Conservation (phyloP, 768 basidiomycete species). For the Tricholoma furcatifolium region DNA sequence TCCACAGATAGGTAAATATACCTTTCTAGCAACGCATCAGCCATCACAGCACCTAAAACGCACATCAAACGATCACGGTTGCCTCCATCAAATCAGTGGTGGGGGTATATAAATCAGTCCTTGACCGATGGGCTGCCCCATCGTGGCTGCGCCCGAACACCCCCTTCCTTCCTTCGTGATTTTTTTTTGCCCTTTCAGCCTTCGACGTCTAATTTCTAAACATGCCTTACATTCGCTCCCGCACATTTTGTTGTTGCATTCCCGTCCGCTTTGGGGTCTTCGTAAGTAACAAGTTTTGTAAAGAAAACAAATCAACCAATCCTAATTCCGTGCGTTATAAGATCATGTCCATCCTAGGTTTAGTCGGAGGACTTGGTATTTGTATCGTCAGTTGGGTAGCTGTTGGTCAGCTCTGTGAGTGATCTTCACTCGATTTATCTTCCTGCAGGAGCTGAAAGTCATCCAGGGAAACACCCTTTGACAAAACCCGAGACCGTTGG, state of each 20-base stretch:
- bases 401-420: slow-evolving; percentile 42
- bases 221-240: slow-evolving; percentile 52
- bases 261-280: slow-evolving; percentile 66
- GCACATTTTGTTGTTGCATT: slow-evolving; percentile 64
- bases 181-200: slow-evolving; percentile 14
- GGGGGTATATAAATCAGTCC: slow-evolving; percentile 9
- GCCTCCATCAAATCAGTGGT: slow-evolving; percentile 5
- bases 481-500: slow-evolving; percentile 37
- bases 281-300: slow-evolving; percentile 28
- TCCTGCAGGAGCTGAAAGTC: not conserved
- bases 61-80: slow-evolving; percentile 13
- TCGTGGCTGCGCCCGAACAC: slow-evolving; percentile 39
- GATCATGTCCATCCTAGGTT: slow-evolving; percentile 42
- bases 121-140: slow-evolving; percentile 9
- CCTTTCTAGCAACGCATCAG: slow-evolving; percentile 10
- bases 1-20: not conserved
- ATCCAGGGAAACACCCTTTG: slow-evolving; percentile 32
- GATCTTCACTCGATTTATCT: not conserved
- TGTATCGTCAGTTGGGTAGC: slow-evolving; percentile 47
- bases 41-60: slow-evolving; percentile 12
- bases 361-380: slow-evolving; percentile 42
- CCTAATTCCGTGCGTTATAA: slow-evolving; percentile 14
- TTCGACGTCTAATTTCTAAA: slow-evolving; percentile 24
- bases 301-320: not conserved
- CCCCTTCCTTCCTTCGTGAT: slow-evolving; percentile 20